Conservation (phyloP, 495 filamentous ascomycete species). For the Thermothielavioides terrestris region DNA sequence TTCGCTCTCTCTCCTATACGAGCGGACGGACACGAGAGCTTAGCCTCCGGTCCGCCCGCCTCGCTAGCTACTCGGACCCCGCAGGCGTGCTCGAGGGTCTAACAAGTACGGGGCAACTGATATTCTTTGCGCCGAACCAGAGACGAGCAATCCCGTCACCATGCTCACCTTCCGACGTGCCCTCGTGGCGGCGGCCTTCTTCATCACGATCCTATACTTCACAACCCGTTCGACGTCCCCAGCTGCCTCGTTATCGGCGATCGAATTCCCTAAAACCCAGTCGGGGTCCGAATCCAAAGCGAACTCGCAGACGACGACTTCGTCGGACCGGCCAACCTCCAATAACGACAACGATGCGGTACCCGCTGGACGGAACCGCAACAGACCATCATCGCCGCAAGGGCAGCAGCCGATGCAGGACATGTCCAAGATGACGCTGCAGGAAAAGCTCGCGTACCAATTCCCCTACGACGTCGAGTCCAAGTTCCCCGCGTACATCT, state of each 20-base stretch:
- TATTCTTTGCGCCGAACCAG: conserved; percentile 1
- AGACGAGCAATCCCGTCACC: conserved; percentile 3
- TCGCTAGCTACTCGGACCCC: background rate
- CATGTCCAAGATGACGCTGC: conserved; percentile 54
- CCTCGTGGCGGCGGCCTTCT: conserved; percentile 55
- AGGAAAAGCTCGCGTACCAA: conserved; percentile 81
- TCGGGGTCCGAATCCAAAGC: conserved; percentile 17
- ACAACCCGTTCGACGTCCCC: conserved; percentile 47
- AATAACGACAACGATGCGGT: conserved; percentile 13
- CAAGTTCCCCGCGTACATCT: conserved; percentile 95
- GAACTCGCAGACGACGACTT: conserved; percentile 15
- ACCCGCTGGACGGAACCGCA: conserved; percentile 15
- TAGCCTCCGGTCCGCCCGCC: background rate
- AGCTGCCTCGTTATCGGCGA: conserved; percentile 13
- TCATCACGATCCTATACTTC: conserved; percentile 64
- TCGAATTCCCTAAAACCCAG: conserved; percentile 19
- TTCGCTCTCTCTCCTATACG: background rate
- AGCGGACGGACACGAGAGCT: background rate
- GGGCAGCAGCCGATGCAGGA: conserved; percentile 43
- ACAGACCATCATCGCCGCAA: conserved; percentile 11
- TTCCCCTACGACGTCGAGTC: conserved; percentile 82
- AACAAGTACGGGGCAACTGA: conserved; percentile 2
- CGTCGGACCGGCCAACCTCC: conserved; percentile 8
- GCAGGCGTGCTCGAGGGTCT: background rate
- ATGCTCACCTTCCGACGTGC: conserved; percentile 65